Base-by-base conservation (phyloP, 2,329 filamentous ascomycete species). In the Aureobasidium sp. region DNA sequence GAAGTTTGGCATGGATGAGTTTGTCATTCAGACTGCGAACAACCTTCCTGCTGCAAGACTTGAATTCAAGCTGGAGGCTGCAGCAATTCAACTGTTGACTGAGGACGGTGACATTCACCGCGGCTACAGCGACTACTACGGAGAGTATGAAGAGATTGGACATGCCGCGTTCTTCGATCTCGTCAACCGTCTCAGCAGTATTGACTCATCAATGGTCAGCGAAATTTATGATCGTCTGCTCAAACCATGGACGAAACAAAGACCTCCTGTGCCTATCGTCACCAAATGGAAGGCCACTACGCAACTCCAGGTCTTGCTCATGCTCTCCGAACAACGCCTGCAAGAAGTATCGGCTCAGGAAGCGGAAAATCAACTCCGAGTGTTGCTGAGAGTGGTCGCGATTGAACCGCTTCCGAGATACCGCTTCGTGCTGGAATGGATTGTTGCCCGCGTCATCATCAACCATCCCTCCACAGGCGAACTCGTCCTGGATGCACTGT, bases 381-480 rank as follows among this genome's bases (percentile, higher is more conserved):
- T 70, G 2, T 70, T 79, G 39, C 72, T 74, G 62, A 69, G 73
- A 50, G 71, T 78, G 17, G 68, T 81, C 15, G 69, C 74, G 0
- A 66, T 79, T 11, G 79, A 81, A 62, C 76, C 76, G 8, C 72
- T 79, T 65, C 79, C 79, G 15, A 72, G 76, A 24, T 79, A 76
- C 65, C 73, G 79, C 24, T 78, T 76, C 63, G 65, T 81, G 2
- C 67, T 80, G 1, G 77, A 79, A 64, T 80, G 78, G 78, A 76
- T 76, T 54, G 71, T 79, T n/a, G 71, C 73, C 1, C 75, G 77
- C 5, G 73, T 77, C 15, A 76, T 77, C 53, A 68, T 73, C 17
- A 69, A 69, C 9, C 71, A 72, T 44, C 69, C 72, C 1, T 63
- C 68, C 0, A 70, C 73, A 24, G 64, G 71, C n/a, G 49, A 65